Evolutionary conservation across 345 rosid genomes (phyloP), one percentile per base, ranked within the genome.

Genomic region (Jatropha curcas): DNA sequence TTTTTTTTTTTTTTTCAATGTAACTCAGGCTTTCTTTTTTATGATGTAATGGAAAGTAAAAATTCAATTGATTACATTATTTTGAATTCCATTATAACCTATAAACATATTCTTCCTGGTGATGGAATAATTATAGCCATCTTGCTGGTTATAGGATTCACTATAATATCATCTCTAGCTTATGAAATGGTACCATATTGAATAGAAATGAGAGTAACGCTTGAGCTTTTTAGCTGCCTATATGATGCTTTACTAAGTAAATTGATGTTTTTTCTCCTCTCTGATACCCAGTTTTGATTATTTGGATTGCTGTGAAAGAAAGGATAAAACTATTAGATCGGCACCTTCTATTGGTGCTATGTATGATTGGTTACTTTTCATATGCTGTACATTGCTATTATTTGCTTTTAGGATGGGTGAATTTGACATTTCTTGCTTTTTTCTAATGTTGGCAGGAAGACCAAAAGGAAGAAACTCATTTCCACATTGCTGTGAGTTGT

Each of bases 401-500:
- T 71, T 51, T 48, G 55, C 19, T 1, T 34, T 27, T 31, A 63
- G 43, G 6, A 17, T 19, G 66, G 66, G 25, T 60, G 14, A 58
- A 19, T 64, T 74, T 72, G 57, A 16, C 41, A 11, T 12, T 1
- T 27, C 58, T 75, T 66, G 43, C 10, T 74, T 57, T 73, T 30
- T 34, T 37, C 9, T 14, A 9, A 51, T 75, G 50, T 76, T 80
- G 76, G 65, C 86, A 95, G 97, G 84, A 83, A 66, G 89, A 84
- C 70, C 80, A 74, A 68, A 83, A 80, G 82, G 80, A 84, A 53
- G 98, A 86, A 74, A 83, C 82, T 71, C 94, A 89, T 84, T 91
- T 95, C 81, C 92, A 86, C 64, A 52, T 85, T 70, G 88, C 92
- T 60, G 78, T 89, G 65, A 88, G 87, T 68, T 92, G 92, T 80